phyloP scores from a whole-genome alignment of 306 rosid species.

The Cyclanthera cordifolia region DNA sequence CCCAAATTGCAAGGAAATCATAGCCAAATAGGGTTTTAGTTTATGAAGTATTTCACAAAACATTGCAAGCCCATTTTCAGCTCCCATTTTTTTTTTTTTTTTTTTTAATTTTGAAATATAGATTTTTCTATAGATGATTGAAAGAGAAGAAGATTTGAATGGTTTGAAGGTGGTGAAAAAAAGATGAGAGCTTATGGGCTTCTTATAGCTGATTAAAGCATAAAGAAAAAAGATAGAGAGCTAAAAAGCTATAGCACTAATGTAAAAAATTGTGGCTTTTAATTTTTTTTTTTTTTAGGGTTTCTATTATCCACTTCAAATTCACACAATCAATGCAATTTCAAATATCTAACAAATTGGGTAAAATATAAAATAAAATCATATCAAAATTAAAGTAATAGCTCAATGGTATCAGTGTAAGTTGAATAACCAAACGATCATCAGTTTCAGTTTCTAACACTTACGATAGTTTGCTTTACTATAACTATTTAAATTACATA shows the following conservation, averaged over 20 bases:
- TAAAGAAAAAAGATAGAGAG: neutral
- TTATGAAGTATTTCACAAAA: slow-evolving; percentile 20
- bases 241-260: neutral
- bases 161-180: neutral
- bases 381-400: no score
- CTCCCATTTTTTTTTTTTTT: slow-evolving; percentile 35
- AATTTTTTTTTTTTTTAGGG: neutral
- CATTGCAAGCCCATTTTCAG: slow-evolving; percentile 17
- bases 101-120: neutral
- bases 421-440: no score
- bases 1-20: slow-evolving; percentile 76
- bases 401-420: no score
- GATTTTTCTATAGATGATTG: neutral
- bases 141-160: neutral
- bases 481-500: no score
- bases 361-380: no score
- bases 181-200: neutral
- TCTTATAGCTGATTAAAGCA: slow-evolving; percentile 10
- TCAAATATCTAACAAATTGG: no score
- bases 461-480: no score
- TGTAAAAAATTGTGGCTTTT: neutral
- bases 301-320: neutral
- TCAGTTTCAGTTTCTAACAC: no score
- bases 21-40: slow-evolving; percentile 72
- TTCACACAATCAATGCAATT: neutral